These are phyloP conservation scores for Phytophthora citricola DNA, from an alignment of 352 stramenopile genomes.

Conservation along the genomic window DNA sequence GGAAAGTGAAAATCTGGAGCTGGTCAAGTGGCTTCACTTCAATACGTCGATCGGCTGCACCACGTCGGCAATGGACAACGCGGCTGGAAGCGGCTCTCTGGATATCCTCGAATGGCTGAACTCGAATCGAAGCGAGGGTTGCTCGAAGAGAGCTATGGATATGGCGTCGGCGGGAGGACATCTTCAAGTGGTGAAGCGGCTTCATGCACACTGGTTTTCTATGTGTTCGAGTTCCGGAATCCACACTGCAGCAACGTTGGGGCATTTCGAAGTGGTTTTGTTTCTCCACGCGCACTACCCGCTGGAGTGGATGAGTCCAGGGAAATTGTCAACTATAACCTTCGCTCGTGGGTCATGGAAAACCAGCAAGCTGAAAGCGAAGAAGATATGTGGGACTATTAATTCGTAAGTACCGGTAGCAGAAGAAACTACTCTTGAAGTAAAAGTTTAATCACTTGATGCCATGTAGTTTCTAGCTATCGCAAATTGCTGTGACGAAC, in stretches of 20 bases:
- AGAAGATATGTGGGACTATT: too few species aligned
- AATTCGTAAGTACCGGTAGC: too few species aligned
- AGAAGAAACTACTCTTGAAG: too few species aligned
- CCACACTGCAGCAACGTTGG: not conserved
- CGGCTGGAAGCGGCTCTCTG: not conserved
- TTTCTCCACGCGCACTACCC: not conserved
- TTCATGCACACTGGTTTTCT: not conserved
- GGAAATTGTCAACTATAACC: not conserved
- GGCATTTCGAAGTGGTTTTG: not conserved
- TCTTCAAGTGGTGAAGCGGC: not conserved
- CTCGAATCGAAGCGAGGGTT: not conserved
- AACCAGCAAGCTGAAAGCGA: not conserved
- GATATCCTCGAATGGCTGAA: not conserved
- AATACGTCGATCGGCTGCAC: not conserved
- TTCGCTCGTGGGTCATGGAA: not conserved
- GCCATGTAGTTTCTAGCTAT: too few species aligned
- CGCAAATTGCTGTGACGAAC: too few species aligned
- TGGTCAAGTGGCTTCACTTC: slow-evolving; percentile 1
- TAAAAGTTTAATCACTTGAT: too few species aligned
- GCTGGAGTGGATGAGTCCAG: not conserved
- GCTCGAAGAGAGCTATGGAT: not conserved
- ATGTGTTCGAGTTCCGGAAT: not conserved
- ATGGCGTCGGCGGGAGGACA: not conserved
- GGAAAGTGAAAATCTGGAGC: not conserved
- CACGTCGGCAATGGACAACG: not conserved